Evolutionary conservation across 2,329 filamentous ascomycete species (phyloP).

Genomic region (Clonostachys byssicola): DNA sequence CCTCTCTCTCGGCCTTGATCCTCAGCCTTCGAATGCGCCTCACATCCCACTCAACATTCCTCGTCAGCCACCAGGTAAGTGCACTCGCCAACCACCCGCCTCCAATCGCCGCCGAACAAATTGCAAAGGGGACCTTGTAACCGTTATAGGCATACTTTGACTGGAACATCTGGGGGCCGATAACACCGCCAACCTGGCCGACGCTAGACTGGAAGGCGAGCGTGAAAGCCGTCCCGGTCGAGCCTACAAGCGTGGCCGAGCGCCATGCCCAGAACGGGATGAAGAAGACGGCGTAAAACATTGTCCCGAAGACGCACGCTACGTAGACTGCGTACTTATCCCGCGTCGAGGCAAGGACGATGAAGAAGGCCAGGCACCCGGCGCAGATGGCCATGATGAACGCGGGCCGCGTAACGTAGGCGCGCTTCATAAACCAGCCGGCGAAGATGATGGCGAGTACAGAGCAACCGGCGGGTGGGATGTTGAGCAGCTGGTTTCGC

Average conservation of each 20-base stretch:
- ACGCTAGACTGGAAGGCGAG: conserved; percentile 46
- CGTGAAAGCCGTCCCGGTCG: conserved; percentile 43
- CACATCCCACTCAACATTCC: neutral
- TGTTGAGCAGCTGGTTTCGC: conserved; percentile 40
- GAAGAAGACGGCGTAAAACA: conserved; percentile 35
- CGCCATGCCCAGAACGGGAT: conserved; percentile 48
- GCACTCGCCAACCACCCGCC: neutral
- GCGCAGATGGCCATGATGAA: conserved; percentile 35
- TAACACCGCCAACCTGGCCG: conserved; percentile 41
- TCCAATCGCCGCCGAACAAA: neutral
- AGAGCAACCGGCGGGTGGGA: conserved; percentile 35
- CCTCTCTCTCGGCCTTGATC: conserved; percentile 5
- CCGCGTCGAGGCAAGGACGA: conserved; percentile 37
- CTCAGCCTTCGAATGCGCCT: neutral
- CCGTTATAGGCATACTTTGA: conserved; percentile 28
- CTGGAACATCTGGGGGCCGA: conserved; percentile 41
- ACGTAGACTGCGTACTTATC: conserved; percentile 40
- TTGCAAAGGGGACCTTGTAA: neutral
- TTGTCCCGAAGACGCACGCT: conserved; percentile 37
- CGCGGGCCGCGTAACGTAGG: conserved; percentile 32
- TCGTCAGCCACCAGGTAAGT: neutral
- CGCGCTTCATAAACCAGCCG: conserved; percentile 35
- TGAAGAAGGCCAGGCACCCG: conserved; percentile 37
- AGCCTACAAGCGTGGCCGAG: conserved; percentile 36
- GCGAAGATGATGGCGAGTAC: conserved; percentile 34